Evolutionary conservation across 108 stramenopile species (phyloP).

Genomic region (Bacterosira constricta): DNA sequence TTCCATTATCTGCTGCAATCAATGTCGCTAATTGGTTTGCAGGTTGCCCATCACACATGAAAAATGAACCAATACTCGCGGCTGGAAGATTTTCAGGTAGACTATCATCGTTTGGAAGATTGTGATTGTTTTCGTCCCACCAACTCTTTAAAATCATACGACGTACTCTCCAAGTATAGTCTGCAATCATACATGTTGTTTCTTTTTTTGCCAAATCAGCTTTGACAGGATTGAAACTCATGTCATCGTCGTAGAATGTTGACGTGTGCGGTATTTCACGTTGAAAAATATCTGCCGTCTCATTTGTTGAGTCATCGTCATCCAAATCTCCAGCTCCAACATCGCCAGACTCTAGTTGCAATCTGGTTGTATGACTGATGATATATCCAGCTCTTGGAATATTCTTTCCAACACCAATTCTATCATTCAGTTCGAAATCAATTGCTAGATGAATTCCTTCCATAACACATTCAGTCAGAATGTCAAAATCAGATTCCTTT

Average conservation of each 20-base stretch:
- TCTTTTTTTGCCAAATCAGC: constrained; percentile 1
- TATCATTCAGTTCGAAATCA: no score
- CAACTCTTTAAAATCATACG: not conserved
- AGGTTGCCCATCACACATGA: constrained; percentile 21
- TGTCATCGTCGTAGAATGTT: constrained; percentile 4
- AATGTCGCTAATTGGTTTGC: not conserved
- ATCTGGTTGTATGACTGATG: no score
- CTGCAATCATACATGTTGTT: constrained; percentile 1
- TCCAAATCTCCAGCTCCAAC: no score
- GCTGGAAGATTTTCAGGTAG: not conserved
- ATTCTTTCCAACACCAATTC: no score
- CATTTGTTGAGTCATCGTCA: no score
- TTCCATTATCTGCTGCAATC: constrained; percentile 1
- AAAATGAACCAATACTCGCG: not conserved
- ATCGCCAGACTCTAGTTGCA: no score
- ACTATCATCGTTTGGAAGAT: not conserved
- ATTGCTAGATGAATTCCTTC: no score
- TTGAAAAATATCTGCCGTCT: not conserved
- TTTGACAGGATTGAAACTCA: not conserved
- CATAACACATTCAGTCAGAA: no score
- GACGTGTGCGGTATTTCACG: not conserved
- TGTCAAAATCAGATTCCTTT: no score
- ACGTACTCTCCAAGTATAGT: not conserved
- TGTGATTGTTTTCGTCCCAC: not conserved
- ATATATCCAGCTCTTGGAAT: no score